Evolutionary conservation across 176 grass and related monocot genomes (phyloP), one percentile per base, ranked within the genome.

Genomic region (Avena insularis): DNA sequence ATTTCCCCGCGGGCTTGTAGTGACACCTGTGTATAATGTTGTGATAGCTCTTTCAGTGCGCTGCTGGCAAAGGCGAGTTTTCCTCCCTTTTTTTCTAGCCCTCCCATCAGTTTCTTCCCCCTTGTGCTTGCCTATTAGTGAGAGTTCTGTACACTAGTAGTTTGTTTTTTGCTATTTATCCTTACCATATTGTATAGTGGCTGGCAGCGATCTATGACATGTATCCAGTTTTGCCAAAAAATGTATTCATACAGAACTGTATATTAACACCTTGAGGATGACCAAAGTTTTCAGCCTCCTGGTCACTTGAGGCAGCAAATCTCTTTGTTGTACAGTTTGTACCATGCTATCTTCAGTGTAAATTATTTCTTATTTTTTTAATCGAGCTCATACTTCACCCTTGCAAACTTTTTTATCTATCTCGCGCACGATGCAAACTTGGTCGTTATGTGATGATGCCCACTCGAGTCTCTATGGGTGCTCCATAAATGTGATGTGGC

Each of bases 1-100:
- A 97, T 81, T 97, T 99, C 54, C 97, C 97, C 67, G 14, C 91
- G 48, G 92, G 94, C 48, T 89, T 99, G 85, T 99, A 94, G 90
- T 77, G 74, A 72, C 56, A 87, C 80, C 54, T 62, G 59, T 88
- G 56, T 64, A 66, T 76, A 90, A 46, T 67, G 27, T 88, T 64
- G 88, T 29, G 78, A 80, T 78, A 88, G 62, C 21, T 79, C 47
- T 85, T 77, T 80, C 84, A 54, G 75, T 68, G 12, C 81, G 80
- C 38, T 81, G 51, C 69, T 77, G 73, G 80, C 58, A 65, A 84
- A 90, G 60, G 23, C 77, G 40, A 89, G 67, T 45, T 85, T 88
- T 69, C 25, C 35, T 64, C 1, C 0, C 6, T 43, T 43, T 75
- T 14, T 80, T 92, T 81, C 50, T 77, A 77, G 8, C 50, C 86